A percentile compares a stretch with the other conserved stretches of the same genome.
Evolutionary conservation across 2,329 filamentous ascomycete genomes (phyloP).

Genomic region (Cordyceps militaris): DNA sequence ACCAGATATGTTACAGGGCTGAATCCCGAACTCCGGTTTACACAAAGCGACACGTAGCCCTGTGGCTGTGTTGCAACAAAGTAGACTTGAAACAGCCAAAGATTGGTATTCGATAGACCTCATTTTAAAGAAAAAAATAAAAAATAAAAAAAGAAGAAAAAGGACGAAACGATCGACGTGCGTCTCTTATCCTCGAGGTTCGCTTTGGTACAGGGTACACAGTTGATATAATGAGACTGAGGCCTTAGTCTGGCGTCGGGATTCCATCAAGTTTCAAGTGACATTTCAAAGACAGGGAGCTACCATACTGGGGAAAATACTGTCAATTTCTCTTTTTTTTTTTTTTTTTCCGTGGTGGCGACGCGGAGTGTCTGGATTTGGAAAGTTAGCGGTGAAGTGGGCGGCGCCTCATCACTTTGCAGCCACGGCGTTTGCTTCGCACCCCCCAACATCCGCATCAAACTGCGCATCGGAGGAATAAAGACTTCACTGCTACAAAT

Average conservation of each 20-base stretch:
- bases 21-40: background rate
- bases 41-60: background rate
- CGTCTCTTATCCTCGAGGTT: too few relatives aligned
- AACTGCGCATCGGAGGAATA: background rate
- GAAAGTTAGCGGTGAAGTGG: constrained; percentile 5
- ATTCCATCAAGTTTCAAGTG: too few relatives aligned
- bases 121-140: background rate
- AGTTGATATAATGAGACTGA: too few relatives aligned
- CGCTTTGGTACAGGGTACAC: too few relatives aligned
- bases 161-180: too few relatives aligned
- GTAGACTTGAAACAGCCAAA: background rate
- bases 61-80: background rate
- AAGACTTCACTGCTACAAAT: background rate
- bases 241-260: too few relatives aligned
- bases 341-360: too few relatives aligned
- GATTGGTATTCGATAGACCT: background rate
- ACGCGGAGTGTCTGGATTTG: background rate
- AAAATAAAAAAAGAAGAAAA: background rate
- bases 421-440: background rate
- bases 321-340: too few relatives aligned
- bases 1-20: background rate
- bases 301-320: too few relatives aligned
- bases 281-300: too few relatives aligned
- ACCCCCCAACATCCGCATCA: background rate
- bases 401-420: background rate